Base-by-base conservation (phyloP, 345 rosid genomes). In the Aurinia saxatilis region DNA sequence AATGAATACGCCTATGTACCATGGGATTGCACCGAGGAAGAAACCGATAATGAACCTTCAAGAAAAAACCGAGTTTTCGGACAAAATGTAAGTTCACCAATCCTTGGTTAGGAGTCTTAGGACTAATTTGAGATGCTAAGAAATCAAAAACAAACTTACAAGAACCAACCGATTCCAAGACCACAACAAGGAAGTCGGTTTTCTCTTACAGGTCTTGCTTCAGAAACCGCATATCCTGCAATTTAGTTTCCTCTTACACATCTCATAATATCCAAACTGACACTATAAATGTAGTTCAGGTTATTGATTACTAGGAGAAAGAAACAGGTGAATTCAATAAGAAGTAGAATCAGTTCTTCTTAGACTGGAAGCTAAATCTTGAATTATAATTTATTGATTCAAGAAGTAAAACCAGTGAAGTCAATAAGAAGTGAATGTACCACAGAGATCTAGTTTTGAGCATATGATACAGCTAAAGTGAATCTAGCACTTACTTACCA, bases 31-130 rank as follows among this genome's bases (percentile, higher is more conserved):
- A 12, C 77, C 96, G 56, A 86, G 76, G 73, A 88, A 77, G 78
- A 91, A 88, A 35, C 98, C 92, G 31, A 75, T 73, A 42, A 91
- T 84, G 55, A 88, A 91, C 84, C 98, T 91, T 73, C 44, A 42
- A 12, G n/a, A 25, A 6, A 5, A 23, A 4, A 10, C 0, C 0
- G 9, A 46, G 10, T 18, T n/a, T 36, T 53, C n/a, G 10, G 19
- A 42, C 10, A 7, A 14, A 52, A 8, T 40, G 52, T 29, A 14
- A 27, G 30, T 27, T 27, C 30, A 40, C 33, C 25, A 52, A 9
- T 10, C n/a, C n/a, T n/a, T n/a, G n/a, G n/a, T n/a, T n/a, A n/a
- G n/a, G n/a, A n/a, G n/a, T n/a, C 5, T 1, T 8, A 10, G 39
- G 12, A 17, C 29, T 17, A 36, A 10, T 44, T 8, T 16, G n/a